phyloP scores from a whole-genome alignment of 1,284 basidiomycete species.

The Ustilago trichophora region DNA sequence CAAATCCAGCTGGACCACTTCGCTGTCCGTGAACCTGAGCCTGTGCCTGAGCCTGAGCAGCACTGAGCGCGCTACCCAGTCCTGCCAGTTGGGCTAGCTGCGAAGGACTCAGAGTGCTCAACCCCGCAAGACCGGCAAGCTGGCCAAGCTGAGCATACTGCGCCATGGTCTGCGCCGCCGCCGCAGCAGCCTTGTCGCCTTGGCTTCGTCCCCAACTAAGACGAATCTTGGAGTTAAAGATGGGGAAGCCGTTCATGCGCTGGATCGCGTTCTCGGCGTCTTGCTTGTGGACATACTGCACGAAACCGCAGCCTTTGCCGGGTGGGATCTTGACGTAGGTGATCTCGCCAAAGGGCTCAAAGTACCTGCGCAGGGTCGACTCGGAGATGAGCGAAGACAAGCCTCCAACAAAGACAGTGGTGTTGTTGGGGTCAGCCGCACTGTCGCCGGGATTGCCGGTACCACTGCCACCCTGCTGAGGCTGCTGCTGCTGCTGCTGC shows the following conservation, averaged over 20 bases:
- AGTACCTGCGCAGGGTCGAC: slow-evolving; percentile 60
- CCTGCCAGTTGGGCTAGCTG: slow-evolving; percentile 55
- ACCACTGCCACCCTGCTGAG: background rate
- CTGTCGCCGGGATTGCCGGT: slow-evolving; percentile 34
- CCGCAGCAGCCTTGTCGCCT: slow-evolving; percentile 64
- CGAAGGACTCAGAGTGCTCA: slow-evolving; percentile 49
- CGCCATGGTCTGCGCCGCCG: slow-evolving; percentile 56
- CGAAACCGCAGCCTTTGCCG: slow-evolving; percentile 93
- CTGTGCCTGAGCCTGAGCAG: slow-evolving; percentile 39
- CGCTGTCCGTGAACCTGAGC: slow-evolving; percentile 24
- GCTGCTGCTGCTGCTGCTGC: slow-evolving; percentile 15
- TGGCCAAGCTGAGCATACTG: slow-evolving; percentile 58
- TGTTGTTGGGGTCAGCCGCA: slow-evolving; percentile 63
- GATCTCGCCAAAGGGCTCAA: slow-evolving; percentile 63
- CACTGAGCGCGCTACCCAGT: slow-evolving; percentile 48
- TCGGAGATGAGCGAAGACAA: slow-evolving; percentile 63
- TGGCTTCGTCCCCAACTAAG: slow-evolving; percentile 83
- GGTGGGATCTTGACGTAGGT: slow-evolving; percentile 85
- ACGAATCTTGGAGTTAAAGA: slow-evolving; percentile 83
- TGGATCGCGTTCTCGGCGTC: slow-evolving; percentile 92
- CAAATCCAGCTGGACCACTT: slow-evolving; percentile 12
- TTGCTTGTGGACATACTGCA: slow-evolving; percentile 88
- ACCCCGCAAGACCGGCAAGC: slow-evolving; percentile 48
- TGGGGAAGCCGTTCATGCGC: slow-evolving; percentile 93
- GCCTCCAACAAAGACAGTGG: slow-evolving; percentile 65